Conservation (phyloP, 73 alveolate species). For the Breviolum minutum region DNA sequence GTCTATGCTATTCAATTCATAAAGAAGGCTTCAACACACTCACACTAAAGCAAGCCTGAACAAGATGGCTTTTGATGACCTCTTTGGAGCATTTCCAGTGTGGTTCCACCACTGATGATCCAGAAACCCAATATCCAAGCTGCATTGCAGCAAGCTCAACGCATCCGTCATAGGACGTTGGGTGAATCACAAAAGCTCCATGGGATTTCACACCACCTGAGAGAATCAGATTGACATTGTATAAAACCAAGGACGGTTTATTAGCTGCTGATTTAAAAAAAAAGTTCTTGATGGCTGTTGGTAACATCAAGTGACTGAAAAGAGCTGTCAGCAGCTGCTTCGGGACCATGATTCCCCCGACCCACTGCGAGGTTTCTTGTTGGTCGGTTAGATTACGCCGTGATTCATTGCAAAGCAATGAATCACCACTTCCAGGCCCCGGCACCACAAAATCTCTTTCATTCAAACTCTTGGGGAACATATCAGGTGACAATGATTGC, state of each 20-base stretch:
- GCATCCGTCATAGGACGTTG: constrained; percentile 22
- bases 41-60: not conserved
- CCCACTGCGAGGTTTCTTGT: not conserved
- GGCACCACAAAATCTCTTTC: not conserved
- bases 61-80: not conserved
- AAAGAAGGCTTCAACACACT: not conserved
- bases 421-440: not conserved
- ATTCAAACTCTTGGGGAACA: not conserved
- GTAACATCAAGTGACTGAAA: not conserved
- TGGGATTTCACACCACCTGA: not conserved
- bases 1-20: not conserved
- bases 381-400: not conserved
- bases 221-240: not conserved
- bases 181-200: not conserved
- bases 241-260: not conserved
- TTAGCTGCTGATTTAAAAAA: not conserved
- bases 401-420: not conserved
- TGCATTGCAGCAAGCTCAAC: not conserved
- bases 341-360: not conserved
- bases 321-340: not conserved
- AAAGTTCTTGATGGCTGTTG: not conserved
- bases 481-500: too few species aligned
- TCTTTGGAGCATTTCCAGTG: not conserved
- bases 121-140: not conserved
- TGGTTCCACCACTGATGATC: not conserved